Conservation (phyloP, 106 monocot genomes). For the Narthecium ossifragum region DNA sequence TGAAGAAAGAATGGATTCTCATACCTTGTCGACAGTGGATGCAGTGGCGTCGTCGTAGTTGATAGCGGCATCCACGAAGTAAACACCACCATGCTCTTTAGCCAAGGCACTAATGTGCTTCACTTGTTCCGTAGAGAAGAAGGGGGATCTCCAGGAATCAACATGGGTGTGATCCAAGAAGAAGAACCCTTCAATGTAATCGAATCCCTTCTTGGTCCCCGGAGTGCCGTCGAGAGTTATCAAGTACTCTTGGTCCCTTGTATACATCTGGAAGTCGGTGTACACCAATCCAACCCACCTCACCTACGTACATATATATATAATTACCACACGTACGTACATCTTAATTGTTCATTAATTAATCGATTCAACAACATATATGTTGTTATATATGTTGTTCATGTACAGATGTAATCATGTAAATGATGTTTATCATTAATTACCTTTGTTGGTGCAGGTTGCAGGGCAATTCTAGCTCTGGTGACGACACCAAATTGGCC, state of each 20-base stretch:
- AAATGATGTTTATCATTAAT: no score
- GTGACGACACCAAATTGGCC: slow-evolving; percentile 58
- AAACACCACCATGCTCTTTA: slow-evolving; percentile 7
- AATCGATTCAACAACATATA: no score
- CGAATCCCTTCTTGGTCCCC: background rate
- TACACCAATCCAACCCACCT: slow-evolving; percentile 45
- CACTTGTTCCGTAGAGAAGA: slow-evolving; percentile 15
- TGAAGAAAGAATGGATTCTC: background rate
- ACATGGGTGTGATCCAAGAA: slow-evolving; percentile 10
- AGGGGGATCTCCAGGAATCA: slow-evolving; percentile 35
- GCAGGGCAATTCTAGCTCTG: slow-evolving; percentile 29
- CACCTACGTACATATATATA: slow-evolving; percentile 7
- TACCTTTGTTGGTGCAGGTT: slow-evolving; percentile 31
- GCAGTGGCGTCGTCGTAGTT: slow-evolving; percentile 11
- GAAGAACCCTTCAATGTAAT: slow-evolving; percentile 46
- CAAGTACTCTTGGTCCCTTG: slow-evolving; percentile 35
- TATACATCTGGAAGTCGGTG: slow-evolving; percentile 16
- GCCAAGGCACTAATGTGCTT: slow-evolving; percentile 12
- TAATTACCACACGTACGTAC: no score
- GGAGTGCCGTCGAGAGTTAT: background rate
- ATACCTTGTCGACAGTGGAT: slow-evolving; percentile 11
- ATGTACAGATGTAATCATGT: no score
- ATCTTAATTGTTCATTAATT: no score
- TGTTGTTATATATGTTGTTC: no score
- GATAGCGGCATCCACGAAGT: slow-evolving; percentile 10